Conservation (phyloP, 2,329 filamentous ascomycete species). For the Botrytis sinoallii region DNA sequence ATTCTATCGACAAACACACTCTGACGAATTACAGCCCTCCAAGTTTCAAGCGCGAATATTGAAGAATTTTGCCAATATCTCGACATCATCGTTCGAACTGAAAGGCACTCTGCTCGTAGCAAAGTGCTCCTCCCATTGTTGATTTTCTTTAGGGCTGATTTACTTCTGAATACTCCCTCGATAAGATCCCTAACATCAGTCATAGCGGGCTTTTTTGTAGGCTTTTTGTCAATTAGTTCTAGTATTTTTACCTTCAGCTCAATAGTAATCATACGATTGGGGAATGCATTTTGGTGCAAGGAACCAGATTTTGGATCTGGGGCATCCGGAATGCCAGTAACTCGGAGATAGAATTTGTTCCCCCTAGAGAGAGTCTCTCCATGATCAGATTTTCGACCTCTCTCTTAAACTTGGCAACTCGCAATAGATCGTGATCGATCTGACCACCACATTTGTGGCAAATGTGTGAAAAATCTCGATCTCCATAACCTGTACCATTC, state of each 20-base stretch:
- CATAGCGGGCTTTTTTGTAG: conserved; percentile 44
- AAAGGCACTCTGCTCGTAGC: conserved; percentile 40
- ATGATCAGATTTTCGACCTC: conserved; percentile 52
- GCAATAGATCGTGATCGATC: conserved; percentile 57
- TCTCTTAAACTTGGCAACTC: conserved; percentile 57
- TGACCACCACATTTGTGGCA: conserved; percentile 52
- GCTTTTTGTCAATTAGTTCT: conserved; percentile 39
- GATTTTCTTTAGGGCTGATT: conserved; percentile 41
- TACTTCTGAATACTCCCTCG: conserved; percentile 44
- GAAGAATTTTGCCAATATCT: conserved; percentile 68
- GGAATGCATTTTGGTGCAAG: conserved; percentile 46
- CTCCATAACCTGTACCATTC: conserved; percentile 57
- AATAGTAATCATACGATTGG: conserved; percentile 54
- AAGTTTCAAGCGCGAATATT: conserved; percentile 61
- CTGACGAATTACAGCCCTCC: conserved; percentile 64
- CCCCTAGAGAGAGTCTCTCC: conserved; percentile 54
- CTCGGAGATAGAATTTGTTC: conserved; percentile 58
- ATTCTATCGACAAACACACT: conserved; percentile 69
- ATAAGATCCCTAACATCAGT: conserved; percentile 50
- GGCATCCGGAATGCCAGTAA: conserved; percentile 48
- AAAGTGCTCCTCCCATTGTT: conserved; percentile 38
- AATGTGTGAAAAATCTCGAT: conserved; percentile 48
- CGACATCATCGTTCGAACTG: conserved; percentile 65
- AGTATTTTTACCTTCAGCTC: conserved; percentile 45
- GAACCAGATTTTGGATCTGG: conserved; percentile 28